A percentile compares a stretch with the other conserved stretches of the same genome.
phyloP scores from a whole-genome alignment of 345 rosid species.

The Hypericum perforatum region DNA sequence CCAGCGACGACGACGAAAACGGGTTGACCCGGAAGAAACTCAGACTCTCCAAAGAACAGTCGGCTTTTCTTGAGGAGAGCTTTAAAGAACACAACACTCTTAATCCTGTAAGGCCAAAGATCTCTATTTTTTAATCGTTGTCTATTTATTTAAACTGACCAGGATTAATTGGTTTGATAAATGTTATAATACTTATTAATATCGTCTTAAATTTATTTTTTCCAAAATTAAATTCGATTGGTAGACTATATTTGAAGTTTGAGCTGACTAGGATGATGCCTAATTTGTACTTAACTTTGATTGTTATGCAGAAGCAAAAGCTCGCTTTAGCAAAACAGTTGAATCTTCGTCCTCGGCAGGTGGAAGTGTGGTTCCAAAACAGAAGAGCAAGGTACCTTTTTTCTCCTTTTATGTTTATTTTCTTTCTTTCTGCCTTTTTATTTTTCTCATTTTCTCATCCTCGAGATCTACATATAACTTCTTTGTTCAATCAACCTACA shows the following conservation, averaged over 20 bases:
- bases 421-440: too few species aligned
- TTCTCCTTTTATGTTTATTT: neutral
- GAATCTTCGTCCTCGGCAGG: slow-evolving; percentile 89
- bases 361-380: slow-evolving; percentile 98
- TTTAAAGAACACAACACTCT: slow-evolving; percentile 86
- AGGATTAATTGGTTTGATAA: too few species aligned
- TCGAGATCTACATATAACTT: too few species aligned
- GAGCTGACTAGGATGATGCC: neutral
- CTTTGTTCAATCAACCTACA: too few species aligned
- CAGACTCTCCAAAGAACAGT: slow-evolving; percentile 78
- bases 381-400: slow-evolving; percentile 76
- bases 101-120: slow-evolving; percentile 55
- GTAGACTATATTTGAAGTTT: too few species aligned
- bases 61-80: slow-evolving; percentile 90
- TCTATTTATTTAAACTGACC: too few species aligned
- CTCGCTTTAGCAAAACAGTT: slow-evolving; percentile 71
- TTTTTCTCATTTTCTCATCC: too few species aligned
- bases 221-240: too few species aligned
- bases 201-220: too few species aligned
- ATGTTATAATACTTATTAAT: too few species aligned
- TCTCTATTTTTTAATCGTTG: too few species aligned
- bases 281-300: neutral
- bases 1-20: slow-evolving; percentile 80
- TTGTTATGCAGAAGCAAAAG: slow-evolving; percentile 56
- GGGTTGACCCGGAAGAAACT: slow-evolving; percentile 88